phyloP scores from a whole-genome alignment of 2,329 filamentous ascomycete species.

The Scedosporium minutisporum region DNA sequence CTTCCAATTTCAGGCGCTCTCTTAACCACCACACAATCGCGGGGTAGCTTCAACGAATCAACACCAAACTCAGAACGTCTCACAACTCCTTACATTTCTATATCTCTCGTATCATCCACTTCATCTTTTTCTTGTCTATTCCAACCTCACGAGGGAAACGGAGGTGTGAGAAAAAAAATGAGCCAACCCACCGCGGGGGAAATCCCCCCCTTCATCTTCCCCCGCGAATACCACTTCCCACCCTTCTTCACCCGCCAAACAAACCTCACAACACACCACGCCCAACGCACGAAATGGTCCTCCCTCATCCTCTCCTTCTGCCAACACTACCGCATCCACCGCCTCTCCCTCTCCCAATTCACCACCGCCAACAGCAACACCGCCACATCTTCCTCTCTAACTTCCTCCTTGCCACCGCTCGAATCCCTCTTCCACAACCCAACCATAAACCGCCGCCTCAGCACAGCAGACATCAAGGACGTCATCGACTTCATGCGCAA shows the following conservation, averaged over 20 bases:
- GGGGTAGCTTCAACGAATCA: no score
- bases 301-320: slow-evolving; percentile 76
- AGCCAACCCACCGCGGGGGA: neutral
- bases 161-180: neutral
- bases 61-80: no score
- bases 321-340: slow-evolving; percentile 65
- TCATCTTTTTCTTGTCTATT: no score
- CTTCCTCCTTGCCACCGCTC: slow-evolving; percentile 20
- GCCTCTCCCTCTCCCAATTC: slow-evolving; percentile 55
- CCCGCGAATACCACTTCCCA: slow-evolving; percentile 63
- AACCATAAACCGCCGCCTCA: slow-evolving; percentile 40
- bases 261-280: slow-evolving; percentile 61
- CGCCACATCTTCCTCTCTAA: slow-evolving; percentile 17
- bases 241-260: slow-evolving; percentile 79
- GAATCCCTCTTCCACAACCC: slow-evolving; percentile 49
- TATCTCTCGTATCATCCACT: no score
- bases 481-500: slow-evolving; percentile 50
- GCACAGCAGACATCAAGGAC: slow-evolving; percentile 42
- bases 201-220: slow-evolving; percentile 39
- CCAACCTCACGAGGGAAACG: neutral
- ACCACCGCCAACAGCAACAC: slow-evolving; percentile 30
- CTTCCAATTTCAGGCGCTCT: no score
- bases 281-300: slow-evolving; percentile 80
- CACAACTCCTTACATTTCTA: no score
- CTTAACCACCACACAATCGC: no score